phyloP scores from a whole-genome alignment of 805 yeast species.

The Metschnikowia similis region DNA sequence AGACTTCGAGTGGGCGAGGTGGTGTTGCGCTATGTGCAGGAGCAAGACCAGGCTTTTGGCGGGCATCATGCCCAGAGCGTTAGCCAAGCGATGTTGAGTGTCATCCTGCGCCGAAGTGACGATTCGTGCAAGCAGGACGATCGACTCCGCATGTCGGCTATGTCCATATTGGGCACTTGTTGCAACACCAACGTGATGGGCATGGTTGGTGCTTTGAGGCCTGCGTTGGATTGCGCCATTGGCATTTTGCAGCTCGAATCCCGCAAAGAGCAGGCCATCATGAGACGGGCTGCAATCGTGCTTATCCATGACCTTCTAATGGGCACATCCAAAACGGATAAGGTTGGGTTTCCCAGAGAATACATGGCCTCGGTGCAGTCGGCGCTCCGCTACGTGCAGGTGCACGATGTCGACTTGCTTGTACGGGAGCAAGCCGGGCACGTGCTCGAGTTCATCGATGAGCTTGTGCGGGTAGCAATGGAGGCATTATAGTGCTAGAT shows the following conservation, averaged over 20 bases:
- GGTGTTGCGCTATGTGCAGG: constrained; percentile 52
- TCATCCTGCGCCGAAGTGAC: constrained; percentile 28
- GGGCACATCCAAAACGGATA: constrained; percentile 44
- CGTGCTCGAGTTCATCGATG: constrained; percentile 31
- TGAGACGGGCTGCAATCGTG: constrained; percentile 75
- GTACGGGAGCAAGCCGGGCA: constrained; percentile 53
- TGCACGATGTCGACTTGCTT: constrained; percentile 52
- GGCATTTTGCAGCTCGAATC: constrained; percentile 67
- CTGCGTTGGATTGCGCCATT: constrained; percentile 68
- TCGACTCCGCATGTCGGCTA: constrained; percentile 75
- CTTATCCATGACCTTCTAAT: constrained; percentile 56
- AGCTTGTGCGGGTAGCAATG: constrained; percentile 18
- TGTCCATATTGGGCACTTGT: constrained; percentile 76
- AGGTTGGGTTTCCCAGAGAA: constrained; percentile 46
- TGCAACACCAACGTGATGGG: constrained; percentile 59
- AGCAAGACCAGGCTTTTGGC: constrained; percentile 43
- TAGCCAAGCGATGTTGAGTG: constrained; percentile 38
- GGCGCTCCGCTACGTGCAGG: constrained; percentile 40
- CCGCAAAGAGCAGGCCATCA: constrained; percentile 41
- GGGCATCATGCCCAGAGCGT: constrained; percentile 43
- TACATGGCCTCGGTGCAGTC: constrained; percentile 42
- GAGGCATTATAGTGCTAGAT: background rate
- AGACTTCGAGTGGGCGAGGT: constrained; percentile 83
- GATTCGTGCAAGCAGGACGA: constrained; percentile 43
- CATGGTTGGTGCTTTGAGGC: constrained; percentile 42